Base-by-base conservation (phyloP, 192 early-diverging fungal genomes). In the Coemansia sp. region DNA sequence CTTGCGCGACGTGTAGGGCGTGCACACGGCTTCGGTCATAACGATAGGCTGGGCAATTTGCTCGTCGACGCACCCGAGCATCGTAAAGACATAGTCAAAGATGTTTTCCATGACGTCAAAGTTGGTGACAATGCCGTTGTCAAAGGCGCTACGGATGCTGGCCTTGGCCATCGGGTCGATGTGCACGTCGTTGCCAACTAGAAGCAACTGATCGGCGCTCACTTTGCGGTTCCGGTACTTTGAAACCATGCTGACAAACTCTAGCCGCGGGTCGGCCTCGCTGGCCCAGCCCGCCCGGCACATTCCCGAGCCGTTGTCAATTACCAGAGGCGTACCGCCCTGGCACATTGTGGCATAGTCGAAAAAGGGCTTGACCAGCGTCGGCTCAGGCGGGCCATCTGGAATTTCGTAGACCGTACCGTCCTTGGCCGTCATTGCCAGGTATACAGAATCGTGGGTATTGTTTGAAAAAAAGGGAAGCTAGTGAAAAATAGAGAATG, bases 11-110 rank as follows among this genome's bases (percentile, higher is more conserved):
- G 90, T 85, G 43, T 72, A 82, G 34, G 93, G 91, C 21, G 85
- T 89, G 69, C 91, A 95, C 5, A 85, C 81, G 0, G 94, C 83
- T 60, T 97, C 95, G 11, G 94, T 95, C 86, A 97, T 90, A 2
- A 97, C 83, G 50, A 97, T 75, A 2, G 94, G 92, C 70, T 95
- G 92, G 28, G 86, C 67, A 18, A 95, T 75, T n/a, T 59, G 73
- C n/a, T 86, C 85, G 6, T 88, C 83, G 56, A 86, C 79, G 52
- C 94, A 87, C 5, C 92, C 91, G 38, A 95, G 74, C 67, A 90
- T 88, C 3, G 87, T 70, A 68, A 96, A 93, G 3, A 92, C 86
- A 68, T 96, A 96, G 70, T 96, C 94, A 55, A 96, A 69, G 20
- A 93, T 84, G 13, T 84, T 73, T 75, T 96, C 94, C 90, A 93